phyloP scores from a whole-genome alignment of 352 stramenopile species.

The Aphanomyces astaci region DNA sequence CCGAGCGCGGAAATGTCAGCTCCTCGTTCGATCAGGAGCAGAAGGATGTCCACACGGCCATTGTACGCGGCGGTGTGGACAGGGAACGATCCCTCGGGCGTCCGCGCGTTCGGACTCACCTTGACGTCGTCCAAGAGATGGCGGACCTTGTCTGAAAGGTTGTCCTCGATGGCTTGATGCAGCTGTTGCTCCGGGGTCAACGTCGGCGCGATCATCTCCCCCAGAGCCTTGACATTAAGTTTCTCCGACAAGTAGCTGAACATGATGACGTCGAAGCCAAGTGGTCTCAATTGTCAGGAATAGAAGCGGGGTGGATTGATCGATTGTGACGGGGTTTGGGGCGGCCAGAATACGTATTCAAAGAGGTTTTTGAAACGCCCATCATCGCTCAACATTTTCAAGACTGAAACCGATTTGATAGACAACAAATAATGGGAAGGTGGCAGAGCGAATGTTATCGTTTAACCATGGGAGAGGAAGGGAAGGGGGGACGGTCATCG shows the following conservation, averaged over 20 bases:
- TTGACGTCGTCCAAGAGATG: conserved; percentile 62
- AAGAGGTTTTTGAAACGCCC: too few relatives aligned
- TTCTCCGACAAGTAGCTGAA: conserved; percentile 85
- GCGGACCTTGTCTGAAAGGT: conserved; percentile 61
- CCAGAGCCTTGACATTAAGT: conserved; percentile 85
- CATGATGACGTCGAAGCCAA: conserved; percentile 35
- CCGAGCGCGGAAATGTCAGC: conserved; percentile 64
- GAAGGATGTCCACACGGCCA: conserved; percentile 60
- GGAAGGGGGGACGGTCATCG: too few relatives aligned
- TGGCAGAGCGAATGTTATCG: too few relatives aligned
- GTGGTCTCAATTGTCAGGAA: too few relatives aligned
- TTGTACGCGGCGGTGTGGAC: conserved; percentile 83
- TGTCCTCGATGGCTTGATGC: conserved; percentile 66
- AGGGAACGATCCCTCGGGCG: conserved; percentile 63
- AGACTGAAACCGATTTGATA: too few relatives aligned
- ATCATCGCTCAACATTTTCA: too few relatives aligned
- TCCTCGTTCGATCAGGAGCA: conserved; percentile 55
- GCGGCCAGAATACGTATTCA: not conserved
- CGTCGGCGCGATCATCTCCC: conserved; percentile 78
- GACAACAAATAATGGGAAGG: too few relatives aligned
- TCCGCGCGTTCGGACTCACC: conserved; percentile 59
- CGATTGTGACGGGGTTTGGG: not conserved
- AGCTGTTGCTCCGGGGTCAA: conserved; percentile 82
- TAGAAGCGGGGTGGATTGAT: not conserved
- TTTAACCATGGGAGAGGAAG: not conserved